Evolutionary conservation across 257 asterid species (phyloP).

Genomic region (Gynochthodes officinalis): DNA sequence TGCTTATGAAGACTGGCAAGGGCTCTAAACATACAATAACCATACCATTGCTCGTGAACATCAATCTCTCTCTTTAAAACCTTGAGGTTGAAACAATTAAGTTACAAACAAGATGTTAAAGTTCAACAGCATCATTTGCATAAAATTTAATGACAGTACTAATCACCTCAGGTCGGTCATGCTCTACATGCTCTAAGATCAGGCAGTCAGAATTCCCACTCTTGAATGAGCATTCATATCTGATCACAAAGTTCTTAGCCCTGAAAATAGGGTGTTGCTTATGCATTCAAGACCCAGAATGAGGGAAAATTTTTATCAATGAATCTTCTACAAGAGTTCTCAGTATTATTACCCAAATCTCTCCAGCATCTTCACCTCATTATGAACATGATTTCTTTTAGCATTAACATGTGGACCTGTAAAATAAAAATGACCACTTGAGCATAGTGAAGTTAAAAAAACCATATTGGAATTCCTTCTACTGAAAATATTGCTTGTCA

Average conservation of each 20-base stretch:
- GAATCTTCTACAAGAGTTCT: background rate
- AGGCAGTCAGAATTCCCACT: constrained; percentile 66
- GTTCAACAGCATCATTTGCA: constrained; percentile 3
- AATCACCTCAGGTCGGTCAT: constrained; percentile 91
- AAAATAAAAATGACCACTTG: constrained; percentile 19
- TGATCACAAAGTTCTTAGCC: constrained; percentile 80
- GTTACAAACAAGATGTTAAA: constrained; percentile 9
- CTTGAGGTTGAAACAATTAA: constrained; percentile 38
- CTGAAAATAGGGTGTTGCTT: constrained; percentile 42
- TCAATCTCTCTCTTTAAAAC: constrained; percentile 65
- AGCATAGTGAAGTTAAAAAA: background rate
- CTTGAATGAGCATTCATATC: constrained; percentile 72
- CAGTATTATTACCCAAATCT: constrained; percentile 65
- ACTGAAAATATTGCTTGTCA: background rate
- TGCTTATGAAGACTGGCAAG: constrained; percentile 86
- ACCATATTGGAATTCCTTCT: background rate
- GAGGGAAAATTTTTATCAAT: background rate
- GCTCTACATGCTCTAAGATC: constrained; percentile 81
- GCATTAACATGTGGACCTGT: constrained; percentile 91
- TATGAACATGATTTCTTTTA: constrained; percentile 60
- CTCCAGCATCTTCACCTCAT: constrained; percentile 91
- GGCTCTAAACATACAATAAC: constrained; percentile 85
- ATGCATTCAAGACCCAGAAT: constrained; percentile 5
- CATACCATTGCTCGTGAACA: constrained; percentile 74
- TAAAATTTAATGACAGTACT: constrained; percentile 15